These are phyloP conservation scores for Cercophora scortea DNA, from an alignment of 495 filamentous ascomycete species.

Conservation along the genomic window DNA sequence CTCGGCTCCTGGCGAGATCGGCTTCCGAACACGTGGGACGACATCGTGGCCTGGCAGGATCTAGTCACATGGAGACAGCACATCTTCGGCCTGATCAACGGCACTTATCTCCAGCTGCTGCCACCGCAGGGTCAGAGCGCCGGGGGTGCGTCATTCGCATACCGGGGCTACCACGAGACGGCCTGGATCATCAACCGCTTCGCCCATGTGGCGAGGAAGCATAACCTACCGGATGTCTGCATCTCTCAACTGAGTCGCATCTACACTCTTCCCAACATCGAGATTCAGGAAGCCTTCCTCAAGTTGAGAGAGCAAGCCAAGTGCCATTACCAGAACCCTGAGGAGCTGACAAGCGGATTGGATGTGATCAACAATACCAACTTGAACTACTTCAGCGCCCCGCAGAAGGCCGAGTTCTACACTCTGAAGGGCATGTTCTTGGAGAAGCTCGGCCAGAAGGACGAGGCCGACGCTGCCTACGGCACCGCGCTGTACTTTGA, in stretches of 20 bases:
- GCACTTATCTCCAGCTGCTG: slow-evolving; percentile 78
- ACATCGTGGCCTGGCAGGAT: slow-evolving; percentile 98
- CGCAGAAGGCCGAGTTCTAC: slow-evolving; percentile 98
- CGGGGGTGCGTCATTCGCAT: slow-evolving; percentile 79
- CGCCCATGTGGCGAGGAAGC: slow-evolving; percentile 94
- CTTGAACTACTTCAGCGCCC: slow-evolving; percentile 89
- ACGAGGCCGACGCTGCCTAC: slow-evolving; percentile 88
- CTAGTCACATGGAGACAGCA: slow-evolving; percentile 98
- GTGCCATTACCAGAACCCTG: slow-evolving; percentile 93
- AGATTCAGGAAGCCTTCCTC: slow-evolving; percentile 98
- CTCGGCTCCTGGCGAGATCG: slow-evolving; percentile 93
- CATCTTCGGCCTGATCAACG: slow-evolving; percentile 96
- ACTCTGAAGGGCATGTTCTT: slow-evolving; percentile 99
- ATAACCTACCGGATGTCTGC: slow-evolving; percentile 93
- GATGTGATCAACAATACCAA: slow-evolving; percentile 99
- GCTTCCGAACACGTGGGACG: slow-evolving; percentile 96
- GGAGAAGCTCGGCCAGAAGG: slow-evolving; percentile 79
- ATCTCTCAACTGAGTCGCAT: slow-evolving; percentile 94
- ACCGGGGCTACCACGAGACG: slow-evolving; percentile 95
- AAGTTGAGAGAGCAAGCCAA: slow-evolving; percentile 96
- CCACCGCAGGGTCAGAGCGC: slow-evolving; percentile 69
- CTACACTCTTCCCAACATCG: slow-evolving; percentile 97
- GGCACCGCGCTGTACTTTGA: slow-evolving; percentile 93
- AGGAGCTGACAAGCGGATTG: slow-evolving; percentile 81
- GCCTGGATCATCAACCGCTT: slow-evolving; percentile 99